A percentile compares a stretch with the other conserved stretches of the same genome.
Evolutionary conservation across 257 asterid species (phyloP).

Genomic region (Dorcoceras hygrometricum): DNA sequence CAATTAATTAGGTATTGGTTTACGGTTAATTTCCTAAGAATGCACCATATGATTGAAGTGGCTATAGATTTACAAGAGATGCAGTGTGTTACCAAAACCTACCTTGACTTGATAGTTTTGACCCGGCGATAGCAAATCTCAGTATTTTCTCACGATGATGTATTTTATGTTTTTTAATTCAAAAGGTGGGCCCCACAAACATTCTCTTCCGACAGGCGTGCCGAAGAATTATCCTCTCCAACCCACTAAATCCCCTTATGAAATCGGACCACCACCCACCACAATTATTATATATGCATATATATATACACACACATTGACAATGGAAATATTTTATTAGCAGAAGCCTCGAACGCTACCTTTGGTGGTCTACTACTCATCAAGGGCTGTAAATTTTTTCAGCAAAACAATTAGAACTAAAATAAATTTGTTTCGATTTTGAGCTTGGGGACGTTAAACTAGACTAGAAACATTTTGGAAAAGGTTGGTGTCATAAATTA

Average conservation of each 20-base stretch:
- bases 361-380: too few species aligned
- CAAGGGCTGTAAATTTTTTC: too few species aligned
- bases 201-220: conserved; percentile 36
- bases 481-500: too few species aligned
- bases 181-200: conserved; percentile 29
- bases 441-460: too few species aligned
- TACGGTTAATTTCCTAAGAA: background rate
- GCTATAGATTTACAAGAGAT: background rate
- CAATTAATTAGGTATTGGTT: background rate
- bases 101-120: background rate
- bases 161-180: too few species aligned
- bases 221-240: conserved; percentile 21
- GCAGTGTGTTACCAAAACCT: background rate
- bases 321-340: too few species aligned
- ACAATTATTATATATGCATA: background rate
- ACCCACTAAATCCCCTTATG: conserved; percentile 17
- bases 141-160: too few species aligned
- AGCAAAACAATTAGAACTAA: too few species aligned
- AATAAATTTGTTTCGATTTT: too few species aligned
- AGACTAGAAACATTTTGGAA: too few species aligned
- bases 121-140: background rate
- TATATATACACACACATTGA: too few species aligned
- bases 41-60: conserved; percentile 18
- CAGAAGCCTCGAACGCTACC: too few species aligned
- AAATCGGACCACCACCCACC: conserved; percentile 2